Evolutionary conservation across 495 filamentous ascomycete genomes (phyloP).

Genomic region (Aspergillus egyptiacus): DNA sequence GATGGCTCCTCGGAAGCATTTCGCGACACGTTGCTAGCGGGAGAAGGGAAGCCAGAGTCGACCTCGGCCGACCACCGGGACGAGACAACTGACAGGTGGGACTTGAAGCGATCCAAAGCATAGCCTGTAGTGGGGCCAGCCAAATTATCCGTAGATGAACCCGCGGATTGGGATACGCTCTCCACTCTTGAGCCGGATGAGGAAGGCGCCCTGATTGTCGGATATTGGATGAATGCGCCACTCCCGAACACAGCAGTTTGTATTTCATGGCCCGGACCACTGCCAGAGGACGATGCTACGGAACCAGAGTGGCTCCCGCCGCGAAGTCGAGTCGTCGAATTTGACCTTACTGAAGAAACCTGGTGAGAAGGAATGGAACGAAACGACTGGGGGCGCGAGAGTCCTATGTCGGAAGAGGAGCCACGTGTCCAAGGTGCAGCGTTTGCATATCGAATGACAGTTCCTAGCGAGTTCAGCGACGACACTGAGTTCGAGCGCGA

Average conservation of each 20-base stretch:
- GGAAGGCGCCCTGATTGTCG: constrained; percentile 42
- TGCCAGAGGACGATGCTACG: constrained; percentile 35
- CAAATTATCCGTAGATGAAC: constrained; percentile 5
- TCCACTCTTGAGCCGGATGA: constrained; percentile 45
- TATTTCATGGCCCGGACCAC: constrained; percentile 34
- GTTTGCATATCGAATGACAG: constrained; percentile 38
- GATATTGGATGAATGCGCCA: constrained; percentile 43
- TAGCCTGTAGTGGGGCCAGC: constrained; percentile 33
- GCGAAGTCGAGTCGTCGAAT: constrained; percentile 23
- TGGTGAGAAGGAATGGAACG: constrained; percentile 36
- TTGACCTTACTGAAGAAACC: constrained; percentile 28
- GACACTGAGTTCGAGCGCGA: constrained; percentile 41
- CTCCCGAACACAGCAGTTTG: constrained; percentile 34
- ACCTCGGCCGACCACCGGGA: constrained; percentile 55
- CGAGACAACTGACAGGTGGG: constrained; percentile 66
- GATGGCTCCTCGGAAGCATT: constrained; percentile 18
- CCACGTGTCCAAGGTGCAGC: constrained; percentile 34
- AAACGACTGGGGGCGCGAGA: constrained; percentile 35
- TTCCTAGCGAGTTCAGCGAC: constrained; percentile 46
- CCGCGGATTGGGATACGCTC: constrained; percentile 25
- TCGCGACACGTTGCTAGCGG: constrained; percentile 16
- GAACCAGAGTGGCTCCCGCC: constrained; percentile 34
- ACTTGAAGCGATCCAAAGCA: constrained; percentile 56
- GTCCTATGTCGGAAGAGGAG: constrained; percentile 32
- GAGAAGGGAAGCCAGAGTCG: constrained; percentile 25